phyloP scores from a whole-genome alignment of 768 basidiomycete genomes.

The Leucogyrophana mollusca region DNA sequence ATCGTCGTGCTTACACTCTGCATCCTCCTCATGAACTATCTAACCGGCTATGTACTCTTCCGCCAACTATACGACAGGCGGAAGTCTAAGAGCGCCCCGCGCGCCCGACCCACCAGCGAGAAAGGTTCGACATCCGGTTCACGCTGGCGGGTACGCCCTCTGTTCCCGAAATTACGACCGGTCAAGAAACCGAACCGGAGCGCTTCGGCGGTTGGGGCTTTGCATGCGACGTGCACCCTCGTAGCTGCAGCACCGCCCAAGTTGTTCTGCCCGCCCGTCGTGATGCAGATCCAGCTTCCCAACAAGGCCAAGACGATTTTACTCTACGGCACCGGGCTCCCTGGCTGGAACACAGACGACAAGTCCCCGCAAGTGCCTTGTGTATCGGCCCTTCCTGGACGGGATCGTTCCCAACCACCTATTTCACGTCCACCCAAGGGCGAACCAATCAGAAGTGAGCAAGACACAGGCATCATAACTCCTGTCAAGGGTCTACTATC shows the following conservation, averaged over 20 bases:
- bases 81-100: not conserved
- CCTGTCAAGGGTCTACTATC: too few relatives aligned
- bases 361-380: too few relatives aligned
- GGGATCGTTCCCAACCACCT: too few relatives aligned
- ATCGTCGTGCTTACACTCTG: constrained; percentile 17
- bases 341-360: too few relatives aligned
- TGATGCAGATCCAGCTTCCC: constrained; percentile 20
- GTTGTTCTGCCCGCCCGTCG: constrained; percentile 16
- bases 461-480: too few relatives aligned
- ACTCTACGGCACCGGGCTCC: constrained; percentile 18
- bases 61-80: constrained; percentile 12
- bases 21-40: constrained; percentile 16
- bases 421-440: too few relatives aligned
- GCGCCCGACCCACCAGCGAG: not conserved
- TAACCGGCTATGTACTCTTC: constrained; percentile 18
- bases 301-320: constrained; percentile 17
- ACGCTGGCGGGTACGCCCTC: not conserved
- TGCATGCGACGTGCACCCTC: constrained; percentile 19
- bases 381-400: too few relatives aligned
- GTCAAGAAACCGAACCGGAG: not conserved
- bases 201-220: constrained; percentile 18
- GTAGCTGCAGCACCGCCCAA: constrained; percentile 26
- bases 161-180: not conserved
- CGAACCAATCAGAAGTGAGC: too few relatives aligned
- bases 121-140: not conserved